A percentile compares a stretch with the other conserved stretches of the same genome.
Conservation (phyloP, 139 green algal genomes). For the Spirogloea muscicola region DNA sequence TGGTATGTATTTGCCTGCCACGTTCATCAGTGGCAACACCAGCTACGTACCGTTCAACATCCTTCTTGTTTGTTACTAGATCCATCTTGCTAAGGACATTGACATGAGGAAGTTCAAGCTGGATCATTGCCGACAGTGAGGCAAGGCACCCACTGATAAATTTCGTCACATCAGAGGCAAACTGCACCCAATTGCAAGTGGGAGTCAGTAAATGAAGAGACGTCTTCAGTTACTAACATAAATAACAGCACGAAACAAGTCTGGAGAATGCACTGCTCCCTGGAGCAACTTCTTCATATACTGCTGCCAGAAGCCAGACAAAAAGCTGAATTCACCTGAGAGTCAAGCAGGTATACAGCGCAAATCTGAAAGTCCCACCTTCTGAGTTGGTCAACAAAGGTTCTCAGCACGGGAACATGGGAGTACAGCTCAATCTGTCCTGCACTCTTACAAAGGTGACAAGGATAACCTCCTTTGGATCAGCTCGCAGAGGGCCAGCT, state of each 20-base stretch:
- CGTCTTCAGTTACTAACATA: too few relatives aligned
- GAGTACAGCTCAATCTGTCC: conserved; percentile 98
- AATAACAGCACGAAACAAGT: too few relatives aligned
- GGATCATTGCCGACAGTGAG: conserved; percentile 81
- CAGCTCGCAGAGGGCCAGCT: too few relatives aligned
- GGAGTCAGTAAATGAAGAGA: too few relatives aligned
- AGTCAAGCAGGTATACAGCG: conserved; percentile 93
- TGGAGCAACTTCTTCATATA: too few relatives aligned
- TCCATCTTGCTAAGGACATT: conserved; percentile 98
- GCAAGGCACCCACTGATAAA: conserved; percentile 79
- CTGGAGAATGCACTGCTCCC: too few relatives aligned
- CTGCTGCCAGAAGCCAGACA: too few relatives aligned
- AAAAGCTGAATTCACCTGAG: conserved; percentile 38
- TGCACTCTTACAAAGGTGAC: conserved; percentile 50
- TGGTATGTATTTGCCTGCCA: too few relatives aligned
- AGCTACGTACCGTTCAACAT: too few relatives aligned
- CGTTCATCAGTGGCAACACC: too few relatives aligned
- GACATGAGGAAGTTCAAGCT: conserved; percentile 93
- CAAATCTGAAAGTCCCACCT: conserved; percentile 57
- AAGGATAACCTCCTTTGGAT: too few relatives aligned
- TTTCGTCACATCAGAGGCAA: conserved; percentile 63
- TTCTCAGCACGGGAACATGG: conserved; percentile 78
- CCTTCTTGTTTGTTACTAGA: conserved; percentile 52
- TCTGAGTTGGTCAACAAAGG: conserved; percentile 80
- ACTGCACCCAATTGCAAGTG: conserved; percentile 33